Evolutionary conservation across 2,329 filamentous ascomycete species (phyloP).

Genomic region (Pestalotiopsis sp.): DNA sequence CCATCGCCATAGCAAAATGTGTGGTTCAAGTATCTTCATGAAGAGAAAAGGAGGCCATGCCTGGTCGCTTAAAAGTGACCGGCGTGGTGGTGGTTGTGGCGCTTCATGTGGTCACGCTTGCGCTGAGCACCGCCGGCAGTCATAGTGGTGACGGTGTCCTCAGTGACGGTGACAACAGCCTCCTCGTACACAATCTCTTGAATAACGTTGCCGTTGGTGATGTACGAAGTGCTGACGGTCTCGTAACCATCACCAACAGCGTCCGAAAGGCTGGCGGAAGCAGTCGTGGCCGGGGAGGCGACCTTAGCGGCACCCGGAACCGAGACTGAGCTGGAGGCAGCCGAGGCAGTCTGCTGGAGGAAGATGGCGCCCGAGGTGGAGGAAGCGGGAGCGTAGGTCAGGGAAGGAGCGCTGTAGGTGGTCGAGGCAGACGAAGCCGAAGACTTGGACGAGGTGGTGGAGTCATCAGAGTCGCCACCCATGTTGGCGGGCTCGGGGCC

Average conservation of each 20-base stretch:
- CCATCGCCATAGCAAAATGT: constrained; percentile 3
- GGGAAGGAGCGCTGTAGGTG: constrained; percentile 23
- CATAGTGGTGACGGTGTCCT: constrained; percentile 39
- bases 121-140: constrained; percentile 35
- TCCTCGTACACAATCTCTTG: constrained; percentile 59
- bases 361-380: constrained; percentile 28
- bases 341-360: constrained; percentile 25
- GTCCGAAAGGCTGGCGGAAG: constrained; percentile 32
- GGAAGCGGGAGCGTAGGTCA: constrained; percentile 25
- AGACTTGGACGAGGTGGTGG: constrained; percentile 11
- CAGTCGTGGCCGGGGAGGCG: constrained; percentile 22
- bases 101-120: constrained; percentile 37
- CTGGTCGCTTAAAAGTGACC: neutral
- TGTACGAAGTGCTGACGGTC: constrained; percentile 52
- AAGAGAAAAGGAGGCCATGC: constrained; percentile 5
- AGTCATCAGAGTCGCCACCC: constrained; percentile 11
- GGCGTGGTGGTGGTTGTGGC: constrained; percentile 35
- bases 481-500: constrained; percentile 26
- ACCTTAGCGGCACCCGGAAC: constrained; percentile 6
- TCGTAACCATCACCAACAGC: constrained; percentile 33
- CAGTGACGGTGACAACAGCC: constrained; percentile 53
- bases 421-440: constrained; percentile 15
- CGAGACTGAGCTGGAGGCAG: constrained; percentile 16
- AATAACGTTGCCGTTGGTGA: constrained; percentile 51
- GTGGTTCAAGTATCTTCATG: constrained; percentile 11